A percentile compares a stretch with the other conserved stretches of the same genome.
These are phyloP conservation scores for Tolypocladium tundrense DNA, from an alignment of 2,329 filamentous ascomycete species.

Conservation along the genomic window DNA sequence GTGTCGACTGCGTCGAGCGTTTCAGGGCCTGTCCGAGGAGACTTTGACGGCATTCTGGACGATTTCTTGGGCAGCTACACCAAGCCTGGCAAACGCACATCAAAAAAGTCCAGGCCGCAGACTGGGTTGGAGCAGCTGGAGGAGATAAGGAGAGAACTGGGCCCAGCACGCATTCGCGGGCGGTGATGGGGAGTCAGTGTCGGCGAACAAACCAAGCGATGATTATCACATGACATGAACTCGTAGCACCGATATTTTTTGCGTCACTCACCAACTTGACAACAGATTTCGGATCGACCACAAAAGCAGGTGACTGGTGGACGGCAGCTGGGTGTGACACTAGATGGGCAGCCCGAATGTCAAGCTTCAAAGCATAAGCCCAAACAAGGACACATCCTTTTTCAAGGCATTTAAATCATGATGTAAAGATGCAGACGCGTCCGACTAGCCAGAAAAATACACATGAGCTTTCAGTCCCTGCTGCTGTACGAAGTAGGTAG, in stretches of 20 bases:
- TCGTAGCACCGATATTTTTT: not conserved
- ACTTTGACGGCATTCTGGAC: slow-evolving; percentile 87
- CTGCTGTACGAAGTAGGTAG: not conserved
- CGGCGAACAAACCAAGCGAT: not conserved
- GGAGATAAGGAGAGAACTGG: slow-evolving; percentile 72
- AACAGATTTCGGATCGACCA: too few relatives aligned
- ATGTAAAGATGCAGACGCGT: too few relatives aligned
- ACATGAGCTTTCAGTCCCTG: not conserved
- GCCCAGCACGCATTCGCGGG: slow-evolving; percentile 55
- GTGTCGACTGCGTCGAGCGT: slow-evolving; percentile 57
- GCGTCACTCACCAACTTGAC: not conserved
- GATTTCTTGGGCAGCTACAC: slow-evolving; percentile 75
- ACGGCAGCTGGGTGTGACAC: not conserved
- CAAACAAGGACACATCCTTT: not conserved
- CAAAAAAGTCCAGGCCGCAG: slow-evolving; percentile 73
- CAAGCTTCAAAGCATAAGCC: not conserved
- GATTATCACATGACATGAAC: not conserved
- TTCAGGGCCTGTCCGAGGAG: slow-evolving; percentile 55
- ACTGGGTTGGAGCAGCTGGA: slow-evolving; percentile 83
- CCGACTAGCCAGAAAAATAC: not conserved
- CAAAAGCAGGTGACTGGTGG: not conserved
- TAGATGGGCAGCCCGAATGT: not conserved
- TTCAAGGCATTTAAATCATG: too few relatives aligned
- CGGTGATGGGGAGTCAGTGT: slow-evolving; percentile 3
- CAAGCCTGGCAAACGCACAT: slow-evolving; percentile 59